Conservation (phyloP, 2,329 filamentous ascomycete species). For the Cadophora luteo-olivacea region DNA sequence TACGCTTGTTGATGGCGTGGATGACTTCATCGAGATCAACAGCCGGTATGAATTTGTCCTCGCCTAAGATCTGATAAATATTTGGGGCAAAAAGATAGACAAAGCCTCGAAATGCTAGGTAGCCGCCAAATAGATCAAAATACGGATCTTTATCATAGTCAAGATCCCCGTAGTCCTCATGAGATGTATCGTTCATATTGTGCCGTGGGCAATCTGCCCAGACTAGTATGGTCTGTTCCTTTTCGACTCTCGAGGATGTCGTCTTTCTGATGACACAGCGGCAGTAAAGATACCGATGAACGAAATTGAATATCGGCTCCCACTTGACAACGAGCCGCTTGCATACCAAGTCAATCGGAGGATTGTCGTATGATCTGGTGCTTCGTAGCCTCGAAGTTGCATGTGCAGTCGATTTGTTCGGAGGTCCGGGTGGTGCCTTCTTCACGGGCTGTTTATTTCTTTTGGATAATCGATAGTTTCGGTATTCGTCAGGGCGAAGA, state of each 20-base stretch:
- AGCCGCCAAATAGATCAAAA: conserved; percentile 17
- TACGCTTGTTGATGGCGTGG: background rate
- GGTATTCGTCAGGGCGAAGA: background rate
- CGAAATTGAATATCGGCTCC: conserved; percentile 17
- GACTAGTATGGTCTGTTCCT: background rate
- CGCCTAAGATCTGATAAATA: background rate
- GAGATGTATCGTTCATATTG: background rate
- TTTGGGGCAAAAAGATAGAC: background rate
- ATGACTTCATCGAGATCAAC: background rate
- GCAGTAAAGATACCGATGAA: conserved; percentile 22
- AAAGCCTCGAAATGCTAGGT: conserved; percentile 14
- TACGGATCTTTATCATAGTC: conserved; percentile 19
- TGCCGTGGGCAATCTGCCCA: background rate
- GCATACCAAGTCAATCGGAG: conserved; percentile 18
- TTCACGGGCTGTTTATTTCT: background rate
- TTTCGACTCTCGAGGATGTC: conserved; percentile 6
- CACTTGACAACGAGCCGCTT: conserved; percentile 21
- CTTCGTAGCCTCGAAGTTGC: background rate
- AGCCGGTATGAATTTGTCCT: background rate
- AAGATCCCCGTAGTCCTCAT: conserved; percentile 17
- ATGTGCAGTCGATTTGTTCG: background rate
- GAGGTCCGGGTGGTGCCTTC: background rate
- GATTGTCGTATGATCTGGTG: background rate
- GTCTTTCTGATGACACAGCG: conserved; percentile 12
- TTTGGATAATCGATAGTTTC: background rate